These are phyloP conservation scores for Helianthus annuus DNA, from an alignment of 129 eudicot species.

Conservation along the genomic window DNA sequence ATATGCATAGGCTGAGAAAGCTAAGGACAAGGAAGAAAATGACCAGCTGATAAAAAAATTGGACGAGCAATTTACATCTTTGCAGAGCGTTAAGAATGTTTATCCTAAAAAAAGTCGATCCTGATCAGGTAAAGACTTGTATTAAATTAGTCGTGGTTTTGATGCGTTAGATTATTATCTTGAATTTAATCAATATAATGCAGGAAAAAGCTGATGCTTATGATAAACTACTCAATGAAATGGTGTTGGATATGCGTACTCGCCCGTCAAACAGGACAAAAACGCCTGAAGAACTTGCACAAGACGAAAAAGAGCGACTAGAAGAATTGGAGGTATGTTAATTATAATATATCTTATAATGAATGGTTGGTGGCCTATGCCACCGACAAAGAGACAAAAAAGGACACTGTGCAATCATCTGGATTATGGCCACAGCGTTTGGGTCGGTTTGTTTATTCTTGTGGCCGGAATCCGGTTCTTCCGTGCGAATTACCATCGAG, in stretches of 20 bases:
- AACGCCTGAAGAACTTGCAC: conserved; percentile 94
- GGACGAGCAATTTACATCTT: conserved; percentile 79
- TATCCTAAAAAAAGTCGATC: conserved; percentile 44
- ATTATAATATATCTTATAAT: background rate
- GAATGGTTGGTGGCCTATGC: too few relatives aligned
- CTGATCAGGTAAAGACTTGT: conserved; percentile 52
- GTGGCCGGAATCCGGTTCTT: too few relatives aligned
- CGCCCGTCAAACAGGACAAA: conserved; percentile 90
- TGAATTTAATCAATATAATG: background rate
- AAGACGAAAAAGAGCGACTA: conserved; percentile 86
- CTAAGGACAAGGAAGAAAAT: conserved; percentile 95
- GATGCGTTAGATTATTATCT: conserved; percentile 14
- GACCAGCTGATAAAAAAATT: conserved; percentile 67
- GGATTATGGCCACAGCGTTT: too few relatives aligned
- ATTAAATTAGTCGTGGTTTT: background rate
- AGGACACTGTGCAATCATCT: too few relatives aligned
- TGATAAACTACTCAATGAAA: conserved; percentile 34
- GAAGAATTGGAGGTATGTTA: conserved; percentile 74
- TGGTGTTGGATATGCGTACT: conserved; percentile 82
- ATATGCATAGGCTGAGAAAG: conserved; percentile 71
- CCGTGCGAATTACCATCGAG: too few relatives aligned
- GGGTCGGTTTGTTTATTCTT: too few relatives aligned
- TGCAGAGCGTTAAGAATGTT: conserved; percentile 48
- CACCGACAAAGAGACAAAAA: too few relatives aligned
- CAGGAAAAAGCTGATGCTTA: too few relatives aligned